These are phyloP conservation scores for Fusarium acutatum DNA, from an alignment of 2,329 filamentous ascomycete species.

Conservation along the genomic window DNA sequence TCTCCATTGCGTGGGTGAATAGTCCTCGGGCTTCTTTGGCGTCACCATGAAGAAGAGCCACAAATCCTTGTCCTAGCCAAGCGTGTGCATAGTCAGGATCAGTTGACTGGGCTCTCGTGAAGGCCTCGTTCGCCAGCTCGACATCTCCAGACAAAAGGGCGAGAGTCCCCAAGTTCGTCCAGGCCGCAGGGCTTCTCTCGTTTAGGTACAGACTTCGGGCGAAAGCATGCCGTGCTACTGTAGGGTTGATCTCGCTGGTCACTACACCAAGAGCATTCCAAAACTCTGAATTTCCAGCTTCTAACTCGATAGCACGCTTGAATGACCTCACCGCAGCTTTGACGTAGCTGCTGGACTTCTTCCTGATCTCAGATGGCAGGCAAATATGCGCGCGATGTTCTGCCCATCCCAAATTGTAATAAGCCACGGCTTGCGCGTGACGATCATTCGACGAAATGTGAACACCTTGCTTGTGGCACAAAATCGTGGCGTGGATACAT, in stretches of 20 bases:
- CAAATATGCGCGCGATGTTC: constrained; percentile 83
- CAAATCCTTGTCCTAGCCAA: constrained; percentile 91
- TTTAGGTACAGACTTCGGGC: constrained; percentile 92
- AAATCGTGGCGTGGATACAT: constrained; percentile 75
- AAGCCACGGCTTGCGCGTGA: constrained; percentile 92
- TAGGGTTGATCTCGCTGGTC: constrained; percentile 84
- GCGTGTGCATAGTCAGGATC: constrained; percentile 94
- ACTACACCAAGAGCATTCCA: constrained; percentile 97
- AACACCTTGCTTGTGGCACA: constrained; percentile 89
- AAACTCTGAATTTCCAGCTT: constrained; percentile 93
- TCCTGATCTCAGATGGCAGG: constrained; percentile 60
- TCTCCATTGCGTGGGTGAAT: constrained; percentile 94
- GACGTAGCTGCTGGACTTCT: constrained; percentile 73
- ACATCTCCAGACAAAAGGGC: constrained; percentile 86
- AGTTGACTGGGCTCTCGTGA: constrained; percentile 89
- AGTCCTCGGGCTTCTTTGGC: constrained; percentile 80
- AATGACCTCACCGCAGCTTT: constrained; percentile 89
- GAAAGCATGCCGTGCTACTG: constrained; percentile 92
- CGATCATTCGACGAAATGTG: constrained; percentile 75
- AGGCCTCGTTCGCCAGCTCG: constrained; percentile 87
- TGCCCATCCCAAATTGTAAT: constrained; percentile 96
- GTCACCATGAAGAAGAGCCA: constrained; percentile 81
- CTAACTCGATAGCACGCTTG: constrained; percentile 94
- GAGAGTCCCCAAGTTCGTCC: constrained; percentile 90
- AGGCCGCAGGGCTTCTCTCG: constrained; percentile 82